Conservation (phyloP, 768 basidiomycete genomes). For the Russula virescens region DNA sequence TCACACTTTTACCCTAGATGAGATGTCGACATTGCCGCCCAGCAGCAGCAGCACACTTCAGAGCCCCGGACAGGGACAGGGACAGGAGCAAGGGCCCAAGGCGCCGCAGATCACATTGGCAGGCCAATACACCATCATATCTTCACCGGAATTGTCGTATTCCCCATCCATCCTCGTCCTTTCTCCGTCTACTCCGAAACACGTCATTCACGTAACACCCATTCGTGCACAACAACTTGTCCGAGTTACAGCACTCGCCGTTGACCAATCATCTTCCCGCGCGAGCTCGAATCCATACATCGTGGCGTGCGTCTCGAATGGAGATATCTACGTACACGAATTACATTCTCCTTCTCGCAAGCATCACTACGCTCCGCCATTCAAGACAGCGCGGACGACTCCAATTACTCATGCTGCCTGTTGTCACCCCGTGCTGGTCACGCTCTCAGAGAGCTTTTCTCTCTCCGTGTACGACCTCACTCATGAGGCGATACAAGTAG, state of each 20-base stretch:
- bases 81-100: slow-evolving; percentile 16
- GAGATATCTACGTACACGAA: slow-evolving; percentile 58
- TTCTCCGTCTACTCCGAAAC: slow-evolving; percentile 32
- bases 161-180: slow-evolving; percentile 55
- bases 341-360: slow-evolving; percentile 41
- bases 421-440: slow-evolving; percentile 71
- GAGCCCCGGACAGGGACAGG: not conserved
- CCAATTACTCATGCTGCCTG: slow-evolving; percentile 63
- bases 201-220: slow-evolving; percentile 43
- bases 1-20: slow-evolving; percentile 17
- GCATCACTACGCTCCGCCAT: slow-evolving; percentile 44
- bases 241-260: slow-evolving; percentile 57
- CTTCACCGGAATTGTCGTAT: slow-evolving; percentile 37
- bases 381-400: slow-evolving; percentile 35
- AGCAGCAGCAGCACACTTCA: not conserved
- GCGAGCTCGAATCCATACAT: slow-evolving; percentile 39
- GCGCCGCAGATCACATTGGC: slow-evolving; percentile 18
- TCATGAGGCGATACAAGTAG: slow-evolving; percentile 41
- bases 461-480: slow-evolving; percentile 71
- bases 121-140: slow-evolving; percentile 18
- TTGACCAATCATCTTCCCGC: slow-evolving; percentile 72
- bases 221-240: slow-evolving; percentile 29
- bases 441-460: slow-evolving; percentile 59
- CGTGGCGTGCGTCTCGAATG: slow-evolving; percentile 58
- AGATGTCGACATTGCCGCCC: not conserved